phyloP scores from a whole-genome alignment of 2,329 filamentous ascomycete genomes.

The Pseudogymnoascus pannorum region DNA sequence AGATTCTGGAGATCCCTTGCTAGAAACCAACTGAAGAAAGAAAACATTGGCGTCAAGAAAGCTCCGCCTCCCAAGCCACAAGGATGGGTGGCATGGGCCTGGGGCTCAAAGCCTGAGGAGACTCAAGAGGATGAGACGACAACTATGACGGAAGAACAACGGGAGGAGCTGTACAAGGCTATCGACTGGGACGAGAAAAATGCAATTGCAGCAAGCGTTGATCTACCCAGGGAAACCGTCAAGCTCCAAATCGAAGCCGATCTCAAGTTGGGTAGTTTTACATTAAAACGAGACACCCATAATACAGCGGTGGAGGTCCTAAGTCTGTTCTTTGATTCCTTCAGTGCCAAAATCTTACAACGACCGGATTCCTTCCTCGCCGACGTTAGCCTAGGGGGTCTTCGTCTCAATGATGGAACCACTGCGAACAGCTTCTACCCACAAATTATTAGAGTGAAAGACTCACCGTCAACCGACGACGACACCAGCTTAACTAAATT shows the following conservation, averaged over 20 bases:
- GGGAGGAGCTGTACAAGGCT: conserved; percentile 91
- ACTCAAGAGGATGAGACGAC: conserved; percentile 64
- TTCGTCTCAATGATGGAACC: conserved; percentile 93
- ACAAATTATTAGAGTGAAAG: conserved; percentile 93
- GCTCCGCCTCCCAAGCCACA: conserved; percentile 51
- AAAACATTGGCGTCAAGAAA: conserved; percentile 84
- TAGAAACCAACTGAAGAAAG: conserved; percentile 88
- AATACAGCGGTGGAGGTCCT: conserved; percentile 73
- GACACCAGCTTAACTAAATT: conserved; percentile 32
- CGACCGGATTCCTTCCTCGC: conserved; percentile 85
- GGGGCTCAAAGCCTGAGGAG: conserved; percentile 63
- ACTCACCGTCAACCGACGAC: conserved; percentile 50
- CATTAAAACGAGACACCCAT: conserved; percentile 77
- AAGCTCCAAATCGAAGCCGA: conserved; percentile 90
- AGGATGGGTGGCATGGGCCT: conserved; percentile 87
- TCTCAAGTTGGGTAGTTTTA: conserved; percentile 94
- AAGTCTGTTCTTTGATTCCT: conserved; percentile 87
- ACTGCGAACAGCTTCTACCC: conserved; percentile 86
- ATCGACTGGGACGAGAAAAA: conserved; percentile 99
- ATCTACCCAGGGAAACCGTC: conserved; percentile 82
- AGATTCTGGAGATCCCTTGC: conserved; percentile 95
- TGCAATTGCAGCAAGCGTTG: conserved; percentile 77
- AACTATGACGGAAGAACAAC: conserved; percentile 89
- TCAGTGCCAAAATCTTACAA: conserved; percentile 83
- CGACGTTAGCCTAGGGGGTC: conserved; percentile 82